Percentiles rank a stretch among this genome's conserved stretches.
Conservation (phyloP, 2,329 filamentous ascomycete genomes). For the Alternaria sp. region DNA sequence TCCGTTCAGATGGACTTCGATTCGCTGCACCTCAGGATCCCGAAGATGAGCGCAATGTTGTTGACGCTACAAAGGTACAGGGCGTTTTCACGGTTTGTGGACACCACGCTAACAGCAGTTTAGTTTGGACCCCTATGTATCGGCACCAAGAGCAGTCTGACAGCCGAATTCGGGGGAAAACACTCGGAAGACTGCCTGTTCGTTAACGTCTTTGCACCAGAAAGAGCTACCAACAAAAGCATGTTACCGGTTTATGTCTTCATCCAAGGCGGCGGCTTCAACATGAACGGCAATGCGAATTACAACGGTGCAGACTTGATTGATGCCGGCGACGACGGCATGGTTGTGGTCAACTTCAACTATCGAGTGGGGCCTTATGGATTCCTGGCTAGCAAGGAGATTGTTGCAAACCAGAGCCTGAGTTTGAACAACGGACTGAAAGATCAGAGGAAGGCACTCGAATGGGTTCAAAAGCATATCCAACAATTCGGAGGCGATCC, state of each 20-base stretch:
- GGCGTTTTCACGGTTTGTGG: not conserved
- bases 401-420: slow-evolving; percentile 31
- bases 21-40: slow-evolving; percentile 74
- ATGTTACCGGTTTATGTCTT: slow-evolving; percentile 49
- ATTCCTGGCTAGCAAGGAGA: slow-evolving; percentile 44
- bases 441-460: slow-evolving; percentile 45
- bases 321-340: slow-evolving; percentile 35
- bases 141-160: slow-evolving; percentile 30
- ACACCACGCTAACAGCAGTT: slow-evolving; percentile 7
- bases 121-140: slow-evolving; percentile 46
- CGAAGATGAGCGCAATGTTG: slow-evolving; percentile 50
- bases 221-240: slow-evolving; percentile 39
- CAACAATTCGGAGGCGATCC: slow-evolving; percentile 49
- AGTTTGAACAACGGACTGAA: slow-evolving; percentile 48
- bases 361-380: slow-evolving; percentile 51
- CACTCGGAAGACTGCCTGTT: slow-evolving; percentile 51
- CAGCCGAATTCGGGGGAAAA: slow-evolving; percentile 32
- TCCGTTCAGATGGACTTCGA: slow-evolving; percentile 49
- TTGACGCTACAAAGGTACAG: slow-evolving; percentile 55
- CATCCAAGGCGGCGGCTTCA: slow-evolving; percentile 51
- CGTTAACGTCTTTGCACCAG: slow-evolving; percentile 48
- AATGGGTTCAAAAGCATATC: slow-evolving; percentile 48
- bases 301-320: slow-evolving; percentile 45
- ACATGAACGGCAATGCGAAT: slow-evolving; percentile 43
- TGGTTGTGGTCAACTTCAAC: slow-evolving; percentile 50